Evolutionary conservation across 768 basidiomycete genomes (phyloP).

Genomic region (Panus rudis): DNA sequence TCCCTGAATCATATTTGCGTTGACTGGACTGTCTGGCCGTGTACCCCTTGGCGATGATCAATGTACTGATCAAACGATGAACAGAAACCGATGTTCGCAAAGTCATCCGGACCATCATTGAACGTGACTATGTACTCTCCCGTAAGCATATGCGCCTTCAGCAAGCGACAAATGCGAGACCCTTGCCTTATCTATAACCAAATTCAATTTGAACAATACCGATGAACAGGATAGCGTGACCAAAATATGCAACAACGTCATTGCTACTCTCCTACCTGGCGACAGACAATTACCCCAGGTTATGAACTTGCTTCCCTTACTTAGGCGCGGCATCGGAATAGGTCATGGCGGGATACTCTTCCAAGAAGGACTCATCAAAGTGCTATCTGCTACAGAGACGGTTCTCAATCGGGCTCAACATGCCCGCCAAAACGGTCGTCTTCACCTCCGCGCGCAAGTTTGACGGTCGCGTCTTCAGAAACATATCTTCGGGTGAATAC

Average conservation of each 20-base stretch:
- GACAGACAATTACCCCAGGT: conserved; percentile 93
- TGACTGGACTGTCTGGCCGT: no score
- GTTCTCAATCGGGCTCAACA: conserved; percentile 95
- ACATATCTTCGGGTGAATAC: conserved; percentile 92
- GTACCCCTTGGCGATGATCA: no score
- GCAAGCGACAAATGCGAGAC: conserved; percentile 96
- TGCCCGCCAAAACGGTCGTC: conserved; percentile 99
- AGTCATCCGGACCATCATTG: conserved; percentile 98
- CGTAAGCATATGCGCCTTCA: conserved; percentile 97
- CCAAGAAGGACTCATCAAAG: conserved; percentile 97
- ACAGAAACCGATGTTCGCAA: conserved; percentile 97
- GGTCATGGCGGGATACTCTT: conserved; percentile 99
- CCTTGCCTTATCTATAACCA: conserved; percentile 86
- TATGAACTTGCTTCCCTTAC: conserved; percentile 81
- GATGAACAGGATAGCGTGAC: conserved; percentile 86
- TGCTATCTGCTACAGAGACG: conserved; percentile 96
- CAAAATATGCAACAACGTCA: conserved; percentile 91
- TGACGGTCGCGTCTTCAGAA: conserved; percentile 91
- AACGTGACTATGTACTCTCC: conserved; percentile 96
- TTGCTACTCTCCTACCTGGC: conserved; percentile 78
- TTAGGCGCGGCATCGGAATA: conserved; percentile 93
- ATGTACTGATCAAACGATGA: no score
- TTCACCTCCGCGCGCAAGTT: conserved; percentile 95
- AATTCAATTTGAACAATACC: conserved; percentile 88
- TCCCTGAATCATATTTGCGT: no score